These are phyloP conservation scores for Paecilomyces variotii DNA, from an alignment of 2,329 filamentous ascomycete species.

Conservation along the genomic window DNA sequence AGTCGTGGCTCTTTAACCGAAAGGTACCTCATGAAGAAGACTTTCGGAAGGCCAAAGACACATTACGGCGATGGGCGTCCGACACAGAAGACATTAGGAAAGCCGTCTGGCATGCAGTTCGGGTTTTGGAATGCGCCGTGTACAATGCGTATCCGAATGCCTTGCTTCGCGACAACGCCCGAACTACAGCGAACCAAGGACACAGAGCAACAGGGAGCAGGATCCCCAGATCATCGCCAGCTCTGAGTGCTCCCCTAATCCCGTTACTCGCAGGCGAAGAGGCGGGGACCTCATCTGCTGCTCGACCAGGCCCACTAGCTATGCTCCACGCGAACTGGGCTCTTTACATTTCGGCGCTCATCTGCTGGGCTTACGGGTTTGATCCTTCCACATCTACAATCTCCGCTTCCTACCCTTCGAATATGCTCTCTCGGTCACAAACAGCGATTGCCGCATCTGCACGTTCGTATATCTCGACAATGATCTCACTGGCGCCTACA, in stretches of 20 bases:
- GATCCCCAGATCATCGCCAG: not conserved
- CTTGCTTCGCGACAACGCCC: not conserved
- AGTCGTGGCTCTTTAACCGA: constrained; percentile 29
- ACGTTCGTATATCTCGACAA: constrained; percentile 14
- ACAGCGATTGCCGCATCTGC: constrained; percentile 2
- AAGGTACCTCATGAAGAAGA: constrained; percentile 24
- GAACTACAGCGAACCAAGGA: not conserved
- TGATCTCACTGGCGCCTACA: constrained; percentile 10
- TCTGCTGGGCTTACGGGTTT: constrained; percentile 27
- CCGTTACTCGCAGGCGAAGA: not conserved
- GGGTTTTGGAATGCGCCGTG: constrained; percentile 12
- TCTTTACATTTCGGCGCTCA: constrained; percentile 23
- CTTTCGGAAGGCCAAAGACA: constrained; percentile 21
- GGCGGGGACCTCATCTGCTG: not conserved
- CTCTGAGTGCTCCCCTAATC: not conserved
- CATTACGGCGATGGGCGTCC: constrained; percentile 20
- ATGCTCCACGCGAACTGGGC: constrained; percentile 28
- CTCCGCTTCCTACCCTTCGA: not conserved
- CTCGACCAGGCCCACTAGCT: constrained; percentile 8
- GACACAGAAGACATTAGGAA: constrained; percentile 17
- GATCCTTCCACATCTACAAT: constrained; percentile 2
- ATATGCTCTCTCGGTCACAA: not conserved
- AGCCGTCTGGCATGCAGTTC: constrained; percentile 25
- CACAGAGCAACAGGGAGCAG: not conserved
- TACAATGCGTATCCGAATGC: not conserved